A percentile compares a stretch with the other conserved stretches of the same genome.
Evolutionary conservation across 2,329 filamentous ascomycete genomes (phyloP).

Genomic region (Trichocomaceae sp.): DNA sequence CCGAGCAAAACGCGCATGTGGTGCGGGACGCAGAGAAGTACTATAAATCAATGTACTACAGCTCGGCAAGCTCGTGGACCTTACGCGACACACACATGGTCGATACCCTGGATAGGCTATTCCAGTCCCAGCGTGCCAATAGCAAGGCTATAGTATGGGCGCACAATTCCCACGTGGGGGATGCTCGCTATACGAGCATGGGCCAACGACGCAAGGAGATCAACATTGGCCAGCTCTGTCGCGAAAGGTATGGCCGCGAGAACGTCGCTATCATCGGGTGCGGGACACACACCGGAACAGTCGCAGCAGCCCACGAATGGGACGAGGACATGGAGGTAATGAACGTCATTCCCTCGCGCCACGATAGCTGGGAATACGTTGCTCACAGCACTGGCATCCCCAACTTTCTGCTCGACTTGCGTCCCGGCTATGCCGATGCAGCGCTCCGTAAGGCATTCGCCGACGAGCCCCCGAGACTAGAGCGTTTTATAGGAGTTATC

Average conservation of each 20-base stretch:
- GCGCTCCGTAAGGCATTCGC: constrained; percentile 32
- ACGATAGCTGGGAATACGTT: constrained; percentile 46
- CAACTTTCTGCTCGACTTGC: constrained; percentile 44
- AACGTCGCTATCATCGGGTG: constrained; percentile 43
- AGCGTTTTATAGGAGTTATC: constrained; percentile 50
- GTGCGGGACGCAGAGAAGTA: constrained; percentile 47
- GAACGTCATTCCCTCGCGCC: constrained; percentile 40
- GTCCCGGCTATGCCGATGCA: constrained; percentile 30
- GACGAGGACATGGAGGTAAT: constrained; percentile 48
- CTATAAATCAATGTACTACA: constrained; percentile 49
- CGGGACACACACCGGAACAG: constrained; percentile 46
- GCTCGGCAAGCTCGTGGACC: constrained; percentile 45
- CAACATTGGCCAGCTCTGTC: constrained; percentile 51
- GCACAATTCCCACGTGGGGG: constrained; percentile 49
- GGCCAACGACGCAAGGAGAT: constrained; percentile 39
- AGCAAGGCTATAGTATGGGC: constrained; percentile 49
- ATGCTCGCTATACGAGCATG: constrained; percentile 49
- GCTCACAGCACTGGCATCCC: constrained; percentile 43
- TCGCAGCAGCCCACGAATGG: constrained; percentile 48
- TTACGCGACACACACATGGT: constrained; percentile 50
- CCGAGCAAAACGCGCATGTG: constrained; percentile 47
- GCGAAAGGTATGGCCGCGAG: constrained; percentile 36
- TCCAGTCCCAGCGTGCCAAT: constrained; percentile 34
- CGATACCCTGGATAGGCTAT: constrained; percentile 40
- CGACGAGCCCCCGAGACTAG: constrained; percentile 31